Evolutionary conservation across 805 yeast genomes (phyloP).

Genomic region (Vanderwaltozyma verrucispora): DNA sequence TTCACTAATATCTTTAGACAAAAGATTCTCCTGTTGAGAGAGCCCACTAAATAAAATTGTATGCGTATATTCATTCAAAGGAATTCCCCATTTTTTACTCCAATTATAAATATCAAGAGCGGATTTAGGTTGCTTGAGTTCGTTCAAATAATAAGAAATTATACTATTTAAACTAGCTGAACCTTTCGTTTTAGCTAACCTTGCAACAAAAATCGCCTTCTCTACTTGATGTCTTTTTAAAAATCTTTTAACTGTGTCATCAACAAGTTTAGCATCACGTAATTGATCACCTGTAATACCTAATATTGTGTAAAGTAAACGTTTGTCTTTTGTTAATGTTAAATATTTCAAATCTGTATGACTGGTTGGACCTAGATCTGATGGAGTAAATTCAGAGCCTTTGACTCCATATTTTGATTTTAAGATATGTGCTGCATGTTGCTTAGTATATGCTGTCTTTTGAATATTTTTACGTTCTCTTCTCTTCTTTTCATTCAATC

Average conservation of each 20-base stretch:
- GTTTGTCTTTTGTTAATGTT: constrained; percentile 30
- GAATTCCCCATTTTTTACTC: constrained; percentile 54
- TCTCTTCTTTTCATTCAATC: constrained; percentile 10
- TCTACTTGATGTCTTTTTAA: constrained; percentile 38
- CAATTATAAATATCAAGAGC: constrained; percentile 43
- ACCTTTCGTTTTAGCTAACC: constrained; percentile 40
- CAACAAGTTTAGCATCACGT: constrained; percentile 46
- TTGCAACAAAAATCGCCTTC: constrained; percentile 45
- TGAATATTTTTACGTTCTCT: constrained; percentile 12
- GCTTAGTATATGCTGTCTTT: constrained; percentile 21
- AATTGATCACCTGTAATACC: constrained; percentile 52
- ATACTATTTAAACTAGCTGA: constrained; percentile 56
- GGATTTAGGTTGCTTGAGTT: constrained; percentile 32
- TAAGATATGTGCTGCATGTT: constrained; percentile 19
- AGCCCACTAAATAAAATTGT: constrained; percentile 39
- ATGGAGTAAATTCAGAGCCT: constrained; percentile 14
- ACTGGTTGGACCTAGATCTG: constrained; percentile 30
- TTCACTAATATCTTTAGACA: constrained; percentile 23
- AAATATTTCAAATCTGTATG: constrained; percentile 27
- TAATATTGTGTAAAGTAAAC: constrained; percentile 42
- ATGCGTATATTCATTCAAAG: constrained; percentile 38
- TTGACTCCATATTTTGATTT: constrained; percentile 9
- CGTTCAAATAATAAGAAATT: constrained; percentile 37
- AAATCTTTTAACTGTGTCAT: constrained; percentile 42
- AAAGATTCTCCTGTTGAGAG: constrained; percentile 24